Evolutionary conservation across 495 filamentous ascomycete species (phyloP).

Genomic region (Xylaria castorea): DNA sequence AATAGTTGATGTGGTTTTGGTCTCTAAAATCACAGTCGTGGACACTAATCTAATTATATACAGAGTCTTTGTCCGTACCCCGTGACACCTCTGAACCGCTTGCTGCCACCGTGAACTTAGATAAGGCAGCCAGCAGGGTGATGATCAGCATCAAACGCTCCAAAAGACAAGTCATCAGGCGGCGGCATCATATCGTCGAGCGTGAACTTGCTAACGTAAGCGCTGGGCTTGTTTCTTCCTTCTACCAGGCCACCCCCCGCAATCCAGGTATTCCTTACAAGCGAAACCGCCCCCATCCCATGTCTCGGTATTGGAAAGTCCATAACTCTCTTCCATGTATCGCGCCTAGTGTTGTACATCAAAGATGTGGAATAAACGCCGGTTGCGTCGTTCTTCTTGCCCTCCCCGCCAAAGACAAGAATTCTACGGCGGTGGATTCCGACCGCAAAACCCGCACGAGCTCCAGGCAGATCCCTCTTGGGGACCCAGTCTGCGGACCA

Average conservation of each 20-base stretch:
- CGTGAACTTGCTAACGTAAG: neutral
- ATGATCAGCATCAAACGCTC: neutral
- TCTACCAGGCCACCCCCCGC: neutral
- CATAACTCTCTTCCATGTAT: neutral
- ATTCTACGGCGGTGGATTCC: slow-evolving; percentile 43
- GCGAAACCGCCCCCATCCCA: neutral
- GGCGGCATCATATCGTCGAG: neutral
- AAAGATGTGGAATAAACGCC: neutral
- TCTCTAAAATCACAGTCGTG: too few species aligned
- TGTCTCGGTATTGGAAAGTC: neutral
- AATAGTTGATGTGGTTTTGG: too few species aligned
- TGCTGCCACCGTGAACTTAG: too few species aligned
- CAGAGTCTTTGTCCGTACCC: too few species aligned
- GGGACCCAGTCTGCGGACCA: slow-evolving; percentile 36
- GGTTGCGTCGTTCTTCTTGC: slow-evolving; percentile 29
- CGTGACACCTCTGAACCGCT: too few species aligned
- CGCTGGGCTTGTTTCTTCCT: neutral
- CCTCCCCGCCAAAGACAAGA: slow-evolving; percentile 53
- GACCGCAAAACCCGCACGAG: slow-evolving; percentile 43
- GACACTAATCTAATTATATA: too few species aligned
- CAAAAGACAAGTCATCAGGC: too few species aligned
- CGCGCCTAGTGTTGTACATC: neutral
- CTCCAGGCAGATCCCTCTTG: slow-evolving; percentile 40
- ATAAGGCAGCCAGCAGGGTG: neutral
- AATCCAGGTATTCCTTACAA: neutral